Evolutionary conservation across 1,284 basidiomycete genomes (phyloP).

Genomic region (Naganishia liquefaciens): DNA sequence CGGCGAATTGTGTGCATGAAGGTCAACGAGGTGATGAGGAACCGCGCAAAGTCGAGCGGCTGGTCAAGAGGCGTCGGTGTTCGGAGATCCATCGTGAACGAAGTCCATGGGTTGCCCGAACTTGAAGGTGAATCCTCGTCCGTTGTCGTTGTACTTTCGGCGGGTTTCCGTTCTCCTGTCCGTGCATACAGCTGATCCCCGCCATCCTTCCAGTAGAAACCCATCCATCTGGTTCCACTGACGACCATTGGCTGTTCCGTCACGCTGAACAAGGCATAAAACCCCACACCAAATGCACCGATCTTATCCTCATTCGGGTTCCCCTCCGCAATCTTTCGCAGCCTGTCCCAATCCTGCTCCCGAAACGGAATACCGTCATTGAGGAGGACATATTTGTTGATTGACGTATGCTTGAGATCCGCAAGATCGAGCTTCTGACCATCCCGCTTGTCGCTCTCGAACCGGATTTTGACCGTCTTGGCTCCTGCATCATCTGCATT

Average conservation of each 20-base stretch:
- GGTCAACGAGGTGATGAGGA: conserved; percentile 87
- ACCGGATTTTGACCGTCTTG: conserved; percentile 74
- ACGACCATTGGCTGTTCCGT: conserved; percentile 82
- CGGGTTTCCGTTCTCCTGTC: conserved; percentile 65
- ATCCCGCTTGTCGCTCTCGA: conserved; percentile 62
- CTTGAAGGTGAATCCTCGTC: conserved; percentile 36
- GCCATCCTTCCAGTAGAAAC: conserved; percentile 94
- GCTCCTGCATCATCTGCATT: conserved; percentile 95
- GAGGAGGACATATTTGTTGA: conserved; percentile 62
- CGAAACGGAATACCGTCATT: conserved; percentile 83
- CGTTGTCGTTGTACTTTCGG: conserved; percentile 37
- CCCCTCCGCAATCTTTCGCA: conserved; percentile 70
- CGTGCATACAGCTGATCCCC: conserved; percentile 81
- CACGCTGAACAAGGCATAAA: conserved; percentile 21
- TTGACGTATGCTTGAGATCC: conserved; percentile 34
- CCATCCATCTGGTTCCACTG: conserved; percentile 88
- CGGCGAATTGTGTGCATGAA: conserved; percentile 83
- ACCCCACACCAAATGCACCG: conserved; percentile 56
- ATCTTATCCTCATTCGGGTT: conserved; percentile 60
- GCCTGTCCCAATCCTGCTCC: conserved; percentile 77
- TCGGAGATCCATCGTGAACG: conserved; percentile 85
- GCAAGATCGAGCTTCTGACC: conserved; percentile 59
- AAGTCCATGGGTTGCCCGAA: conserved; percentile 69
- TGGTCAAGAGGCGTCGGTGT: conserved; percentile 80
- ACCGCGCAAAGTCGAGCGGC: conserved; percentile 80